Percentiles rank a stretch among this genome's conserved stretches.
Conservation (phyloP, 768 basidiomycete genomes). For the Termitomyces sp. region DNA sequence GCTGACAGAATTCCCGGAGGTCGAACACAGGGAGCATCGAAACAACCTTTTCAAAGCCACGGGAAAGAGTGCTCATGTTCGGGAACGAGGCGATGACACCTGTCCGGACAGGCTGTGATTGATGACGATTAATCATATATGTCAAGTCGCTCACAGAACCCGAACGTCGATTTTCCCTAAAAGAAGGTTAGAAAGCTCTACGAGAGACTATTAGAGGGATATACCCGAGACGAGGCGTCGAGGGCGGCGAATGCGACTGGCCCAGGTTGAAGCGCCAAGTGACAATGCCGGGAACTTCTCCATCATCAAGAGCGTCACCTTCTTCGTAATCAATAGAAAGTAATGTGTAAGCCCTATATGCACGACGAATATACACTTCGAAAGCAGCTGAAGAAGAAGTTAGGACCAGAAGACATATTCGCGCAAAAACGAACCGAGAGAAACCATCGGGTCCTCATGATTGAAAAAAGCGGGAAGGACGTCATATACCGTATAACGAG, state of each 20-base stretch:
- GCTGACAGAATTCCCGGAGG: conserved; percentile 60
- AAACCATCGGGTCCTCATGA: conserved; percentile 77
- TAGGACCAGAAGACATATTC: background rate
- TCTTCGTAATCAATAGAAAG: conserved; percentile 94
- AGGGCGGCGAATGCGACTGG: conserved; percentile 78
- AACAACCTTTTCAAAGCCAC: conserved; percentile 73
- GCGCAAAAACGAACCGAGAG: conserved; percentile 53
- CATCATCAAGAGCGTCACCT: conserved; percentile 79
- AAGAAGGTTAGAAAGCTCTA: conserved; percentile 8
- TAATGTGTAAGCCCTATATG: conserved; percentile 90
- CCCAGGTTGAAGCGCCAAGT: conserved; percentile 97
- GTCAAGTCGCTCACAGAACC: conserved; percentile 95
- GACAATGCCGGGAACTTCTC: conserved; percentile 71
- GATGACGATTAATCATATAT: conserved; percentile 82
- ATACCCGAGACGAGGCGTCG: conserved; percentile 69
- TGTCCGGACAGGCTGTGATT: conserved; percentile 83
- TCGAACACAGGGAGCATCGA: conserved; percentile 72
- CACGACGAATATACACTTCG: conserved; percentile 93
- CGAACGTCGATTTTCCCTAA: conserved; percentile 64
- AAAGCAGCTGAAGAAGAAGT: conserved; percentile 60
- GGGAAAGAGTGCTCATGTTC: conserved; percentile 56
- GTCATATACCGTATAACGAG: conserved; percentile 94
- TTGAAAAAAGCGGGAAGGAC: conserved; percentile 95
- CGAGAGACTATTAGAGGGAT: conserved; percentile 5
- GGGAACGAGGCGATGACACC: conserved; percentile 93